phyloP scores from a whole-genome alignment of 148 eudicot genomes.

The Salicornia ramosissima region DNA sequence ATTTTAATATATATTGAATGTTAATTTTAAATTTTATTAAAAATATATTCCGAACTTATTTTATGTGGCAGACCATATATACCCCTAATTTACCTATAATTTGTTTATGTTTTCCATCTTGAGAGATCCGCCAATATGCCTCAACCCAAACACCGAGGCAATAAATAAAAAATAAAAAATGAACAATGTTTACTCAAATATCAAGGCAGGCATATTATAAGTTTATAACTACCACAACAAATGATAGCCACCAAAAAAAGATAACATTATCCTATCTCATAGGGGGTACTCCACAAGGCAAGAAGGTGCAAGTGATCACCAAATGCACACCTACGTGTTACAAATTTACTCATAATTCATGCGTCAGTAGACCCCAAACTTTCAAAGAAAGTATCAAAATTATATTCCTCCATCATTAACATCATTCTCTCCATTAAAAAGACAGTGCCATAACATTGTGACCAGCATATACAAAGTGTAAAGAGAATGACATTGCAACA shows the following conservation, averaged over 20 bases:
- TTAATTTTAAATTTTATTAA: no score
- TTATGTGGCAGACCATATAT: no score
- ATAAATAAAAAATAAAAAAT: no score
- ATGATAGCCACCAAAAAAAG: constrained; percentile 20
- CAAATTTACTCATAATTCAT: background rate
- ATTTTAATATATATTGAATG: no score
- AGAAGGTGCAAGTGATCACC: background rate
- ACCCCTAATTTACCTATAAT: no score
- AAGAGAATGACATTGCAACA: constrained; percentile 30
- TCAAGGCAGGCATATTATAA: no score
- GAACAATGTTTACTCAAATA: no score
- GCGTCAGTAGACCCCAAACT: background rate
- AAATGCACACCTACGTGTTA: background rate
- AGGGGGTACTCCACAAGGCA: no score
- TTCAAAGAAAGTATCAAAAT: background rate
- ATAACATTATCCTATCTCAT: constrained; percentile 20
- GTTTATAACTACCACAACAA: background rate
- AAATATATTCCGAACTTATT: no score
- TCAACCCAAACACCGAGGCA: no score
- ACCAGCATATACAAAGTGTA: background rate
- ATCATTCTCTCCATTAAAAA: background rate
- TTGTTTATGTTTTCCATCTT: no score
- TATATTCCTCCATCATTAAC: background rate
- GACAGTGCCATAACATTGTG: background rate
- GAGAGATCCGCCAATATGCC: no score